Conservation (phyloP, 805 yeast species). For the Hanseniaspora thailandica region DNA sequence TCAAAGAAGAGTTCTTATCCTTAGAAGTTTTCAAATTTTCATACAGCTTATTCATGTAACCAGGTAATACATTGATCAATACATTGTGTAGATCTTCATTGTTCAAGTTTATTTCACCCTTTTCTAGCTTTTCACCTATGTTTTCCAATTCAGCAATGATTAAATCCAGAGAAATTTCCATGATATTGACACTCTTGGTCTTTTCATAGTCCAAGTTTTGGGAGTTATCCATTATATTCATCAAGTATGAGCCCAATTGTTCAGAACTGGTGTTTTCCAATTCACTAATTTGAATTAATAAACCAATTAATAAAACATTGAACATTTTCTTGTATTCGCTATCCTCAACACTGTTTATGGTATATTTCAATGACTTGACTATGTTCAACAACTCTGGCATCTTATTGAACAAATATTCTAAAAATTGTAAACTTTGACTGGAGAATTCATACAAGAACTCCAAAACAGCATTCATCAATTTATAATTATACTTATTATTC, state of each 20-base stretch:
- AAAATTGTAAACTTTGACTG: conserved; percentile 26
- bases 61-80: conserved; percentile 13
- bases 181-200: conserved; percentile 41
- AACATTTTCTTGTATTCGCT: conserved; percentile 2
- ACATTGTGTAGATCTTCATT: conserved; percentile 6
- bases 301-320: conserved; percentile 23
- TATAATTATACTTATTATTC: conserved; percentile 2
- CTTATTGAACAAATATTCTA: conserved; percentile 21
- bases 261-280: conserved; percentile 21
- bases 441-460: conserved; percentile 33
- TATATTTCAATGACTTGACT: background rate
- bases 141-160: conserved; percentile 63
- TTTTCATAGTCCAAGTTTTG: background rate
- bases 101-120: conserved; percentile 15
- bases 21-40: conserved; percentile 15
- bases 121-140: conserved; percentile 28
- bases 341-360: background rate
- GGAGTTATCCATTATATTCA: conserved; percentile 16
- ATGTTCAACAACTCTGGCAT: conserved; percentile 2
- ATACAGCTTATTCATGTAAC: conserved; percentile 18
- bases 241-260: conserved; percentile 18
- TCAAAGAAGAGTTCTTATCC: background rate
- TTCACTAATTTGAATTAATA: conserved; percentile 25
- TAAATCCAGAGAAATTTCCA: conserved; percentile 64
- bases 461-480: conserved; percentile 20